These are phyloP conservation scores for Triticum aestivum DNA, from an alignment of 176 grass and related monocot species.

Conservation along the genomic window DNA sequence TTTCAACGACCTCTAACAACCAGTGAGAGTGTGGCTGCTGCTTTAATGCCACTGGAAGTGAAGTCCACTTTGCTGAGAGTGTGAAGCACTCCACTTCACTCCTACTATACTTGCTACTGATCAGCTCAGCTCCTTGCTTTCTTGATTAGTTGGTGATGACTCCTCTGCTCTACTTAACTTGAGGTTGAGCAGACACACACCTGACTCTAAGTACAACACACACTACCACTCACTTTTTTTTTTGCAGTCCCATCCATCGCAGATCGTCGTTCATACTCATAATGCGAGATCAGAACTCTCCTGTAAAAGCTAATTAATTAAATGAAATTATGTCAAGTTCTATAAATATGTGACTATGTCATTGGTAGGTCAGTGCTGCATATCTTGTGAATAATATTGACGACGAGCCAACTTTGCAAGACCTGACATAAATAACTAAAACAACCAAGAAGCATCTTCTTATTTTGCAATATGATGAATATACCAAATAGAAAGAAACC, in stretches of 20 bases:
- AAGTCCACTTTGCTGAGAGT: constrained; percentile 58
- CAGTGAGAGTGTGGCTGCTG: constrained; percentile 3
- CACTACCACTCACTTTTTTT: background rate
- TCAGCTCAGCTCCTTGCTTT: background rate
- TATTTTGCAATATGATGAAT: background rate
- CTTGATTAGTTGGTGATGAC: constrained; percentile 9
- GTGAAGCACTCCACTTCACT: constrained; percentile 57
- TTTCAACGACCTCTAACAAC: constrained; percentile 40
- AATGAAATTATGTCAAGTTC: background rate
- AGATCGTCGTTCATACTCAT: background rate
- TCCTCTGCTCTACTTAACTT: background rate
- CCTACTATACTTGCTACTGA: background rate
- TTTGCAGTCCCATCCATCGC: background rate
- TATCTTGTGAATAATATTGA: background rate
- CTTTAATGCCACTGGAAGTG: constrained; percentile 50
- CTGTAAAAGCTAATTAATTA: background rate
- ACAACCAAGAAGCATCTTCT: too few relatives aligned
- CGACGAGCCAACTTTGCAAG: background rate
- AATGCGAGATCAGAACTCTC: background rate
- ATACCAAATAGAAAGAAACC: background rate
- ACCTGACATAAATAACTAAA: background rate
- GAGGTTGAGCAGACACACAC: constrained; percentile 15
- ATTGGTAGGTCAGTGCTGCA: too few relatives aligned
- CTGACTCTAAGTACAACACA: background rate
- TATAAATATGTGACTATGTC: background rate